Evolutionary conservation across 2,329 filamentous ascomycete species (phyloP).

Genomic region (Arthrinium phaeospermum): DNA sequence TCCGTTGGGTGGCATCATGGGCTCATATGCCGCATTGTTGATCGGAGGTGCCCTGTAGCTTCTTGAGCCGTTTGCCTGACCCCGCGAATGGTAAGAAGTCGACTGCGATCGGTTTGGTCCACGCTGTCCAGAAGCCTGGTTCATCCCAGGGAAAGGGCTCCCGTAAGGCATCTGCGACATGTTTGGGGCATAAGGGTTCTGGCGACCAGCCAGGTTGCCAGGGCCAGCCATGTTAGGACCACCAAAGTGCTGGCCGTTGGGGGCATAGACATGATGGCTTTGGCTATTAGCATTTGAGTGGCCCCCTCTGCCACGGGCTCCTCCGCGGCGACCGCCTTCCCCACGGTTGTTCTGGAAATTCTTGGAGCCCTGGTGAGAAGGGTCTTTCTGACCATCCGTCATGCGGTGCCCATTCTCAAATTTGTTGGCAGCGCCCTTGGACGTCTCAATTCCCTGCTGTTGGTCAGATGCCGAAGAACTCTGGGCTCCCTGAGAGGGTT

Average conservation of each 20-base stretch:
- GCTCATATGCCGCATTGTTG: slow-evolving; percentile 18
- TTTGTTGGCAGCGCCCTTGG: slow-evolving; percentile 1
- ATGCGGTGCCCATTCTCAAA: slow-evolving; percentile 9
- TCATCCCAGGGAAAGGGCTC: slow-evolving; percentile 29
- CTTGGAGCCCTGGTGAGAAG: slow-evolving; percentile 9
- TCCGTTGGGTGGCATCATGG: slow-evolving; percentile 19
- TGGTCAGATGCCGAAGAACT: slow-evolving; percentile 17
- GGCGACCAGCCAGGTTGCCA: slow-evolving; percentile 16
- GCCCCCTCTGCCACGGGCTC: slow-evolving; percentile 50
- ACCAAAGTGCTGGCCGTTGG: slow-evolving; percentile 21
- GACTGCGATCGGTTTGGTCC: slow-evolving; percentile 59
- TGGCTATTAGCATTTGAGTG: slow-evolving; percentile 37
- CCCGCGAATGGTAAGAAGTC: slow-evolving; percentile 39
- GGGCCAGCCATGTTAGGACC: slow-evolving; percentile 15
- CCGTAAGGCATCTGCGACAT: slow-evolving; percentile 34
- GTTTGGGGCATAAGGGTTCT: slow-evolving; percentile 28
- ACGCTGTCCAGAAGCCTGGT: slow-evolving; percentile 30
- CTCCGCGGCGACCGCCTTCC: slow-evolving; percentile 50
- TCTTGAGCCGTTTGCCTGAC: slow-evolving; percentile 19
- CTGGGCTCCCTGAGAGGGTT: not conserved
- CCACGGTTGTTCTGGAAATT: slow-evolving; percentile 33
- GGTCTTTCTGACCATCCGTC: slow-evolving; percentile 12
- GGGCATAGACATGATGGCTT: slow-evolving; percentile 29
- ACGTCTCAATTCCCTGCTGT: not conserved
- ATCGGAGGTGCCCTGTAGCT: slow-evolving; percentile 15